These are phyloP conservation scores for Nakaseomyces delphensis DNA, from an alignment of 1,139 yeast species.

Conservation along the genomic window DNA sequence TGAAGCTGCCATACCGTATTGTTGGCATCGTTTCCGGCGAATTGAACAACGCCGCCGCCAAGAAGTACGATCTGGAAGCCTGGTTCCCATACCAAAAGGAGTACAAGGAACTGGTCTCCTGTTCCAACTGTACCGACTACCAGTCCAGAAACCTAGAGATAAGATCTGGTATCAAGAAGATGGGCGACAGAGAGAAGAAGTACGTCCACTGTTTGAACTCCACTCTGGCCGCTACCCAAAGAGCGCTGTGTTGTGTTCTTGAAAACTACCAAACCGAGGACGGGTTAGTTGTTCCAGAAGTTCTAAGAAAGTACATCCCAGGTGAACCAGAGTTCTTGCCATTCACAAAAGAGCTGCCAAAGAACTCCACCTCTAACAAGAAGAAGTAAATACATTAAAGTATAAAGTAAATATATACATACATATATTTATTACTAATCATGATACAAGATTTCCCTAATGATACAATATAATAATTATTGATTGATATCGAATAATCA, in stretches of 20 bases:
- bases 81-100: slow-evolving; percentile 99
- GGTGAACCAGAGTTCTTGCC: slow-evolving; percentile 98
- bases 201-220: slow-evolving; percentile 98
- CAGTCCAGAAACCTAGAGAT: slow-evolving; percentile 97
- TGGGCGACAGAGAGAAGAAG: slow-evolving; percentile 92
- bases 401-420: background rate
- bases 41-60: slow-evolving; percentile 97
- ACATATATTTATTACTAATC: background rate
- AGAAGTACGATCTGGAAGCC: slow-evolving; percentile 97
- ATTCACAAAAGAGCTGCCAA: slow-evolving; percentile 81
- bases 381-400: slow-evolving; percentile 20
- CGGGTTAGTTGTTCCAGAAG: slow-evolving; percentile 90
- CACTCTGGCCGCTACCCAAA: slow-evolving; percentile 94
- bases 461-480: no score
- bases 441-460: background rate
- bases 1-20: slow-evolving; percentile 90
- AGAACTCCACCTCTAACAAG: slow-evolving; percentile 82
- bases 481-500: no score
- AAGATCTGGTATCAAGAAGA: slow-evolving; percentile 96
- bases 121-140: slow-evolving; percentile 98
- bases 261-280: slow-evolving; percentile 98
- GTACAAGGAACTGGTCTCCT: slow-evolving; percentile 94
- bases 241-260: slow-evolving; percentile 92
- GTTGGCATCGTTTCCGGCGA: slow-evolving; percentile 98
- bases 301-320: slow-evolving; percentile 88